Evolutionary conservation across 2,329 filamentous ascomycete species (phyloP), one percentile per base, ranked within the genome.

Genomic region (Fusarium continuum): DNA sequence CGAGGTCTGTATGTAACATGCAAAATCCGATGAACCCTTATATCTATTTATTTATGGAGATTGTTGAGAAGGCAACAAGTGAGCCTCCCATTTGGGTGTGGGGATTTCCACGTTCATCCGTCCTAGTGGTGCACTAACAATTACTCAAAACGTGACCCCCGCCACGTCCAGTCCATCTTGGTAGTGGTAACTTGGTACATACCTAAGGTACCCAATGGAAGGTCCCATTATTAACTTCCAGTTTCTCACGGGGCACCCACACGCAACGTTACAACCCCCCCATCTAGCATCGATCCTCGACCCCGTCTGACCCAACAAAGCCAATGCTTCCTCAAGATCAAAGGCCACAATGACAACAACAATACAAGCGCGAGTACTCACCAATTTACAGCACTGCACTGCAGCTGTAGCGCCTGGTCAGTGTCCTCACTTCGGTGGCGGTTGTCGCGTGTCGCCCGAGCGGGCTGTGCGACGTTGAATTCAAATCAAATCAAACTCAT

Each of bases 401-500:
- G 32, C 57, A 41, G n/a, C 46, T 55, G 50, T 52, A 50, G 53
- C 48, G 50, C 54, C 49, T 53, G 50, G 38, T 34, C 26, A 51
- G 32, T 47, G 16, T 31, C 34, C 39, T 54, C 32, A 19, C 49
- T 35, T 36, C 32, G 43, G 61, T 68, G 61, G 62, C 61, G 57
- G 61, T 55, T 63, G 61, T 62, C 61, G 52, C 65, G 61, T 55
- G 53, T 64, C 65, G 45, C 43, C 25, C 25, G 35, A 36, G 29
- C 17, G 31, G 25, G 44, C 55, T 64, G 63, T 69, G 66, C 64
- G 66, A 69, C 66, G 66, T 69, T 69, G 66, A 50, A 46, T 69
- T 41, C 41, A 41, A 49, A 10, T 31, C 43, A n/a, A n/a, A n/a
- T n/a, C n/a, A n/a, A 38, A n/a, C 25, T 50, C 38, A 55, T 53